Evolutionary conservation across 2,329 filamentous ascomycete genomes (phyloP).

Genomic region (Trichoderma citrinoviride): DNA sequence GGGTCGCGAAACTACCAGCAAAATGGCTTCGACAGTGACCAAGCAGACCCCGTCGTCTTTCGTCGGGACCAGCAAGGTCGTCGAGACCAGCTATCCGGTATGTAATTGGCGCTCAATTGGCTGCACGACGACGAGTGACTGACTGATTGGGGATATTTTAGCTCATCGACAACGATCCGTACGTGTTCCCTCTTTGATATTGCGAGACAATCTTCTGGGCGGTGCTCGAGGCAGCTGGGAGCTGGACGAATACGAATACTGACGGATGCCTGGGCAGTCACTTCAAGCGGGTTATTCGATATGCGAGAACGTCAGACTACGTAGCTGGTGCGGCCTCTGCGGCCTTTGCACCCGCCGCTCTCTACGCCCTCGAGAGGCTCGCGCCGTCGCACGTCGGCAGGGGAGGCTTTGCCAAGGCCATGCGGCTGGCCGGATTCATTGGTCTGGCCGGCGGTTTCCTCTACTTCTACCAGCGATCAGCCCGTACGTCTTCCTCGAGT

Average conservation of each 20-base stretch:
- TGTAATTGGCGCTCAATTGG: conserved; percentile 39
- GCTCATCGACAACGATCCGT: conserved; percentile 99
- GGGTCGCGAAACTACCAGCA: conserved; percentile 30
- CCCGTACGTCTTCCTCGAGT: conserved; percentile 57
- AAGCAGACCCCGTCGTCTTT: conserved; percentile 39
- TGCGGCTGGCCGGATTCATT: conserved; percentile 74
- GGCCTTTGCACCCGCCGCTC: conserved; percentile 68
- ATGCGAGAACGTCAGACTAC: conserved; percentile 86
- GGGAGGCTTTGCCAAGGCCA: conserved; percentile 75
- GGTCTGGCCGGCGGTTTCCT: conserved; percentile 77
- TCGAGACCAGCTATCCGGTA: conserved; percentile 85
- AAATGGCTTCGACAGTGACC: conserved; percentile 41
- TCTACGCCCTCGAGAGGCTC: conserved; percentile 78
- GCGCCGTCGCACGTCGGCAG: conserved; percentile 81
- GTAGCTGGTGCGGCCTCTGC: conserved; percentile 64
- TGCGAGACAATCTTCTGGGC: neutral
- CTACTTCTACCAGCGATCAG: conserved; percentile 79
- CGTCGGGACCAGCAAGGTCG: conserved; percentile 62
- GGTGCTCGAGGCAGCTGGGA: no score
- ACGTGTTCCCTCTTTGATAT: conserved; percentile 37
- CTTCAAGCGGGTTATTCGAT: conserved; percentile 83
- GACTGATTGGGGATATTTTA: conserved; percentile 43
- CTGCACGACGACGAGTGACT: conserved; percentile 21
- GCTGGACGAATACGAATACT: conserved; percentile 21
- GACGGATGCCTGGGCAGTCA: conserved; percentile 59